A percentile compares a stretch with the other conserved stretches of the same genome.
These are phyloP conservation scores for Moelleriella libera DNA, from an alignment of 2,329 filamentous ascomycete species.

Conservation along the genomic window DNA sequence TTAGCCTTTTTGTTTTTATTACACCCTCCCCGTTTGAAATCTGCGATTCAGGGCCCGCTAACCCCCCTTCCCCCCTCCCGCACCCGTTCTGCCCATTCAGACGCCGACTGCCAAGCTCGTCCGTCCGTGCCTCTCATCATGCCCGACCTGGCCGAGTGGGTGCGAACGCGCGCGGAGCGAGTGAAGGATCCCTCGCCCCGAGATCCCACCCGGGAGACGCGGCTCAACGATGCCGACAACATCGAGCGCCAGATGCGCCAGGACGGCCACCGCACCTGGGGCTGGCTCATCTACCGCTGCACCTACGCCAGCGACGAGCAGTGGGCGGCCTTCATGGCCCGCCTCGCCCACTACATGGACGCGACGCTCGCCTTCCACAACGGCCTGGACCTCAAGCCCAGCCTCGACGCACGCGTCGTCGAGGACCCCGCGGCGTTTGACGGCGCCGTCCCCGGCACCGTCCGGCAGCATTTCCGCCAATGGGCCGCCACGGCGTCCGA, in stretches of 20 bases:
- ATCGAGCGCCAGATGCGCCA: slow-evolving; percentile 1
- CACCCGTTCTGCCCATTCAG: background rate
- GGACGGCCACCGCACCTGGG: background rate
- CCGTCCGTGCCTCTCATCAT: background rate
- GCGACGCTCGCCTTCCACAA: background rate
- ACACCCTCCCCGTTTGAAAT: background rate
- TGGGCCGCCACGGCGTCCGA: background rate
- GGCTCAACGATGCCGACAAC: background rate
- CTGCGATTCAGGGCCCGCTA: too few relatives aligned
- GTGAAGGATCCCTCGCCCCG: background rate
- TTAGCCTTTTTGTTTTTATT: background rate
- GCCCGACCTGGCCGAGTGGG: background rate
- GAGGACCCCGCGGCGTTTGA: background rate
- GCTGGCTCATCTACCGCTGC: slow-evolving; percentile 1
- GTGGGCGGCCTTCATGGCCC: background rate
- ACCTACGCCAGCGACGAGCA: slow-evolving; percentile 1
- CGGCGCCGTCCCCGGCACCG: background rate
- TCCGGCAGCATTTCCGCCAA: background rate
- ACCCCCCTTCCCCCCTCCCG: too few relatives aligned
- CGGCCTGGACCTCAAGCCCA: background rate
- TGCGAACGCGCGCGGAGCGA: background rate
- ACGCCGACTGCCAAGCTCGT: background rate
- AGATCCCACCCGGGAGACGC: background rate
- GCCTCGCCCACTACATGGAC: background rate
- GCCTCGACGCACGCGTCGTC: background rate